Evolutionary conservation across 352 stramenopile genomes (phyloP), one percentile per base, ranked within the genome.

Genomic region (Globisporangium heterothallicum): DNA sequence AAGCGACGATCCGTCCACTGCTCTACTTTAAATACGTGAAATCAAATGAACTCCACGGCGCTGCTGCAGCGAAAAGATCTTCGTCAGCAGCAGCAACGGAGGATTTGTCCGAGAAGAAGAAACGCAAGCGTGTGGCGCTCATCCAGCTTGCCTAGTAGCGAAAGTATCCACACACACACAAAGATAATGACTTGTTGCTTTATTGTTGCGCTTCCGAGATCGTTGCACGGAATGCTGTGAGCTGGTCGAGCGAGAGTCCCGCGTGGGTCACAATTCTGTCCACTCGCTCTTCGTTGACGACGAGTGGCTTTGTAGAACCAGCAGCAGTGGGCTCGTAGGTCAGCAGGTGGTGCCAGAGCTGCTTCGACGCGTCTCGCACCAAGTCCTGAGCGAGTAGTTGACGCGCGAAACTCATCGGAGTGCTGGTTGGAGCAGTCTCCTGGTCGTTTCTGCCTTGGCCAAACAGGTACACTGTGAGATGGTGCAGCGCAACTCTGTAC

Each of bases 11-110:
- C 29, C 71, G 75, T 7, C 76, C 78, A 44, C 55, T 87, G 53
- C 61, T 89, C 6, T 91, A 91, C 55, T 86, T 86, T 47, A 88
- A 88, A 56, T 87, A 88, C 54, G 45, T 62, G 0, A 72, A 66
- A 3, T 25, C 27, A 25, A 8, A 6, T 48, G 52, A 32, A n/a
- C 2, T 30, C 18, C 6, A 34, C 3, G 13, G 6, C 42, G 14
- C 14, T 25, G 44, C 4, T 55, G 43, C 10, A 48, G 29, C 18
- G 27, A 13, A 51, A 8, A 29, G 46, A 41, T 6, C 34, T 13
- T 18, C 21, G 26, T 42, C 24, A 30, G 7, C 32, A 36, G 24
- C 32, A 26, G 30, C 40, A 25, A 14, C 21, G 16, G 19, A 25
- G n/a, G 38, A 8, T 10, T 10, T 16, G 27, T 42, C 34, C 25